Base-by-base conservation (phyloP, 1,139 yeast species). In the Lodderomyces margitis region DNA sequence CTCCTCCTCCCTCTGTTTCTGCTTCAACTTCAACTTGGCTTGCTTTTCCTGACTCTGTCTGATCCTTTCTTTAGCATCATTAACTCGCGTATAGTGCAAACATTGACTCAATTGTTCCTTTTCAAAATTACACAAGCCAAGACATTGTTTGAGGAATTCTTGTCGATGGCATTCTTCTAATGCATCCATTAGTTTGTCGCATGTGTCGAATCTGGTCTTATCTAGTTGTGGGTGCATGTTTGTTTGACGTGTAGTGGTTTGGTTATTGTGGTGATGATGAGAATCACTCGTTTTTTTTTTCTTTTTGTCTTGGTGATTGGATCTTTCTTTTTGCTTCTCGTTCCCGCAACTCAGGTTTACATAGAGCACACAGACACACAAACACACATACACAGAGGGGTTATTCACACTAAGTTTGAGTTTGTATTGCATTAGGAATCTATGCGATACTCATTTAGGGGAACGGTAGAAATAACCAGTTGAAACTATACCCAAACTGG, bases 161-260 rank as follows among this genome's bases (percentile, higher is more conserved):
- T 75, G 78, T 46, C 80, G 74, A 57, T 91, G 97, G 59, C 98
- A 92, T 58, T 87, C 84, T 57, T 91, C 96, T 11, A 92, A 75
- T 0, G 96, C 96, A 50, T 83, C 83, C 66, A 92, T 88, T 41
- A 89, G 75, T 48, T 83, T 85, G 39, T 79, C 82, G 61, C 98
- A 92, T 27, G 85, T 66, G 42, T 67, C 72, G 47, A 71, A 72
- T 49, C 77, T 59, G 47, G 61, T 63, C 47, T 62, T 67, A 54
- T 72, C 78, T 50, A 72, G 60, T 49, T 72, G 77, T 15, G 78
- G 78, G 48, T 72, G 78, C 78, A 72, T 72, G 10, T 10, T 35
- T 4, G n/a, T n/a, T 4, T 33, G 23, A 24, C 5, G 21, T 11
- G 31, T 12, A 24, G 27, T 8, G 11, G 27, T 11, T 24, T 24